Percentiles rank a stretch among this genome's conserved stretches.
These are phyloP conservation scores for Candida tunisiensis DNA, from an alignment of 1,139 yeast species.

Conservation along the genomic window DNA sequence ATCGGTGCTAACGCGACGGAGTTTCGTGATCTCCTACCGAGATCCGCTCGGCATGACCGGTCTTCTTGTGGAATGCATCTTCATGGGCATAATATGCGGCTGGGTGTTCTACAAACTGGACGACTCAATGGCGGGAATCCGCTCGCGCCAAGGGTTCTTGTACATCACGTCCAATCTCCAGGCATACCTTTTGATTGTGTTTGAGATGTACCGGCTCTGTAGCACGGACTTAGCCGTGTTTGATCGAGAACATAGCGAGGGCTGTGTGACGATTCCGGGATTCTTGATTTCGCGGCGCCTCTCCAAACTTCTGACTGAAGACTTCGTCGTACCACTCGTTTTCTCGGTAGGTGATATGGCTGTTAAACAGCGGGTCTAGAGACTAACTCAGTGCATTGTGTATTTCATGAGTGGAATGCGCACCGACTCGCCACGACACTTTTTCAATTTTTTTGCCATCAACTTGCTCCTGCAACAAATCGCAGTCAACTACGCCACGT, in stretches of 20 bases:
- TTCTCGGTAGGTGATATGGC: conserved; percentile 23
- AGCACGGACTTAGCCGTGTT: conserved; percentile 48
- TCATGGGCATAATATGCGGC: conserved; percentile 49
- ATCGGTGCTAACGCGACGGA: conserved; percentile 35
- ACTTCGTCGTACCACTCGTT: conserved; percentile 41
- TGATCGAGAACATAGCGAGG: conserved; percentile 60
- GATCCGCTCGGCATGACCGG: conserved; percentile 43
- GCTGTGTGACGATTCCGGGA: conserved; percentile 49
- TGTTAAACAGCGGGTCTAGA: too few relatives aligned
- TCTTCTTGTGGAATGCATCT: conserved; percentile 33
- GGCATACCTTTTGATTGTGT: conserved; percentile 50
- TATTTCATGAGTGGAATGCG: conserved; percentile 72
- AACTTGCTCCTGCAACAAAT: conserved; percentile 38
- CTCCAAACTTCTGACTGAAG: conserved; percentile 53
- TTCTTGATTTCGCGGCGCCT: conserved; percentile 52
- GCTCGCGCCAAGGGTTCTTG: conserved; percentile 45
- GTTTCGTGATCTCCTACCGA: conserved; percentile 35
- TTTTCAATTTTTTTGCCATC: conserved; percentile 47
- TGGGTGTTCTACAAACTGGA: conserved; percentile 64
- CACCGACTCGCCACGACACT: conserved; percentile 26
- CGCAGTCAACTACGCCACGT: conserved; percentile 38
- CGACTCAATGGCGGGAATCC: conserved; percentile 44
- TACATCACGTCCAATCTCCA: conserved; percentile 52
- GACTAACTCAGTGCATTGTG: too few relatives aligned
- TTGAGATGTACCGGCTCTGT: conserved; percentile 63